phyloP scores from a whole-genome alignment of 306 rosid genomes.

The Begonia masoniana region DNA sequence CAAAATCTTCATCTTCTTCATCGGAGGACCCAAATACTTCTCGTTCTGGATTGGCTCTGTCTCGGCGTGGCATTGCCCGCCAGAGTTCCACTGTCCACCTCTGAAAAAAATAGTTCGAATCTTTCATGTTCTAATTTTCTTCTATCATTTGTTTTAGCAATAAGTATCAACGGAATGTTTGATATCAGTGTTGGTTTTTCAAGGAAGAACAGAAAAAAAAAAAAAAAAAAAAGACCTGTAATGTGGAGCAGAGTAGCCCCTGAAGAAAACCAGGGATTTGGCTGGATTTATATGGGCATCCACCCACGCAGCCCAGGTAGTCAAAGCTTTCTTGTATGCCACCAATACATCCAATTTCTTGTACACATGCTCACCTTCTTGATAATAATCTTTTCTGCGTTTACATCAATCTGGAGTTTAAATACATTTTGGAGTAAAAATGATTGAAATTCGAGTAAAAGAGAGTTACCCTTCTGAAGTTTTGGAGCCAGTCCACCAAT shows the following conservation, averaged over 20 bases:
- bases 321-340: conserved; percentile 43
- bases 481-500: conserved; percentile 99
- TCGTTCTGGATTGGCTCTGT: conserved; percentile 55
- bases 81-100: too few relatives aligned
- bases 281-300: conserved; percentile 21
- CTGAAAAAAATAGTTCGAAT: conserved; percentile 21
- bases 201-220: too few relatives aligned
- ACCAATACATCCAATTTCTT: conserved; percentile 66
- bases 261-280: conserved; percentile 41
- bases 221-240: conserved; percentile 46
- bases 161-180: too few relatives aligned
- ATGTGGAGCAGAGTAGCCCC: conserved; percentile 62
- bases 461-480: conserved; percentile 63
- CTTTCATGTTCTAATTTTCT: too few relatives aligned
- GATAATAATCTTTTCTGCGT: conserved; percentile 69
- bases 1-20: conserved; percentile 21
- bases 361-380: too few relatives aligned
- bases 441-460: background rate
- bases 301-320: conserved; percentile 69
- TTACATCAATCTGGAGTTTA: background rate
- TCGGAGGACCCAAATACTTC: conserved; percentile 51
- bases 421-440: background rate
- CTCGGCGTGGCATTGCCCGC: conserved; percentile 79
- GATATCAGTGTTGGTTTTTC: too few relatives aligned
- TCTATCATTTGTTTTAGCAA: too few relatives aligned